Percentiles rank a stretch among this genome's conserved stretches.
Conservation (phyloP, 2,329 filamentous ascomycete species). For the Talaromyces islandicus region DNA sequence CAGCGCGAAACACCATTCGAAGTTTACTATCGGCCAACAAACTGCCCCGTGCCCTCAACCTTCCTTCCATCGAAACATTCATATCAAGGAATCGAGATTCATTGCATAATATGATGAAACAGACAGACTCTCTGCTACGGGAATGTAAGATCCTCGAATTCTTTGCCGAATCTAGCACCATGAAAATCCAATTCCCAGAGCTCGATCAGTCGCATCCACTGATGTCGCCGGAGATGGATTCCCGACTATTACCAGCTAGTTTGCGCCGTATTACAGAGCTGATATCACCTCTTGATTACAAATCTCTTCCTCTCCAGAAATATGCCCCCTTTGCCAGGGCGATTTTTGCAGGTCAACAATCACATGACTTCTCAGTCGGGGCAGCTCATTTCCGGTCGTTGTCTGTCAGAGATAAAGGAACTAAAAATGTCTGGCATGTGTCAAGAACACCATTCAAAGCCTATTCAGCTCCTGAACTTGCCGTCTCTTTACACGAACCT, state of each 20-base stretch:
- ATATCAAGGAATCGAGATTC: constrained; percentile 47
- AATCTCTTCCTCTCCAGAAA: constrained; percentile 37
- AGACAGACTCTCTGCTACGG: constrained; percentile 51
- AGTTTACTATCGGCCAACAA: constrained; percentile 53
- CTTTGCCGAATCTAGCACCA: constrained; percentile 27
- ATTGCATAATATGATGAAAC: constrained; percentile 41
- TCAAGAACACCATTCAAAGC: constrained; percentile 33
- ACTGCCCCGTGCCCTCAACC: constrained; percentile 66
- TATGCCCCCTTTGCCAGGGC: constrained; percentile 34
- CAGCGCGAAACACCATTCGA: constrained; percentile 74
- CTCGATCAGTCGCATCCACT: background rate
- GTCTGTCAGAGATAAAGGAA: background rate
- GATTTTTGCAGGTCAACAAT: constrained; percentile 38
- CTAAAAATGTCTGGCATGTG: constrained; percentile 29
- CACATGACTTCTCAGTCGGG: constrained; percentile 43
- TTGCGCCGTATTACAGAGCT: constrained; percentile 45
- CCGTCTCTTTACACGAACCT: constrained; percentile 9
- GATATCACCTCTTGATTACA: constrained; percentile 39
- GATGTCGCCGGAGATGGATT: background rate
- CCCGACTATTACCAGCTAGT: constrained; percentile 34
- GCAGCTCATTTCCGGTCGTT: constrained; percentile 32
- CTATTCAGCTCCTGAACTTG: constrained; percentile 16
- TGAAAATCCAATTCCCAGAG: constrained; percentile 24
- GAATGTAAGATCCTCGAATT: constrained; percentile 25
- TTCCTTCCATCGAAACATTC: constrained; percentile 57